Base-by-base conservation (phyloP, 2,329 filamentous ascomycete genomes). In the Herpotrichia juniperi region DNA sequence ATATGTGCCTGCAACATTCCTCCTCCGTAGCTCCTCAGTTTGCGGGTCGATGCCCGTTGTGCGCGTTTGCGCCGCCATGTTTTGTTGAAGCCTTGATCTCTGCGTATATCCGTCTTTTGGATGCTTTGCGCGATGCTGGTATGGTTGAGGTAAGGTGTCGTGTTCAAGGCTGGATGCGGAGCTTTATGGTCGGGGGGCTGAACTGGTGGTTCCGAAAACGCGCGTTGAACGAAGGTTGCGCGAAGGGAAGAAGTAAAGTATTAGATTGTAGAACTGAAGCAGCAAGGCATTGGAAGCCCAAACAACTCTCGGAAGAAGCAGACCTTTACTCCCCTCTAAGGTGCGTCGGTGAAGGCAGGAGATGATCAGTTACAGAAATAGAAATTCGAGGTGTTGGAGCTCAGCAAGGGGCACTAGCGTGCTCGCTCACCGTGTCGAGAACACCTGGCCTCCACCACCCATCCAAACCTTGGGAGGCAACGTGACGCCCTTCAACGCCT, bases 21-120 rank as follows among this genome's bases (percentile, higher is more conserved):
- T 76, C 61, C 74, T 76, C 66, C 76, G 71, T 62, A 79, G 64
- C 60, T 77, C 76, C 37, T 78, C 76, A 44, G 70, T 60, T 51
- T 75, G 74, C 40, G 64, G 62, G 52, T 79, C 74, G 4, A 70
- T 66, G 57, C 77, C 78, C 4, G 76, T 77, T 49, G 71, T 59
- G 48, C 56, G 66, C 51, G 64, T 66, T n/a, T 59, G 48, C 43
- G 64, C 52, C 42, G 66, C 59, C 71, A 74, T 74, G 48, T 22
- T 68, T 34, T 26, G 22, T 35, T 44, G 40, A 26, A n/a, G 34
- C 19, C 32, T 51, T n/a, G 7, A 16, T 8, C 9, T 21, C n/a
- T 43, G n/a, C 17, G 30, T 32, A 21, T 9, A 6, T 11, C 28
- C 21, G 5, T 9, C 21, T 42, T 14, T 9, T 8, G 19, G 24